phyloP scores from a whole-genome alignment of 1,139 yeast species.

The Hemisphaericaspora subhashii region DNA sequence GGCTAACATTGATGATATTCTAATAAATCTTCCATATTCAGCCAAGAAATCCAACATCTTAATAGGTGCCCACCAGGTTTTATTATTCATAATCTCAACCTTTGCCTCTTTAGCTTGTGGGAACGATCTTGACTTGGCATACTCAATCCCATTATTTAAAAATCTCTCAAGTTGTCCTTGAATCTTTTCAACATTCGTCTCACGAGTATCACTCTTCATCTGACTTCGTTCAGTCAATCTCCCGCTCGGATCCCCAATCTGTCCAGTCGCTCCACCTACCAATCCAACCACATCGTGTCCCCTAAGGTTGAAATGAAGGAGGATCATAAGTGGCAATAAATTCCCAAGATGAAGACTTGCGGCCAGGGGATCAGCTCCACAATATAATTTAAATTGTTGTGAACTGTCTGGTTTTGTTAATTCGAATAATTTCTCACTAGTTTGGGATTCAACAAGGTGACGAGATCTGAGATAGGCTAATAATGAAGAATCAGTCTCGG shows the following conservation, averaged over 20 bases:
- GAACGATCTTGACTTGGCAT: slow-evolving; percentile 58
- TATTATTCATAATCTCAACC: slow-evolving; percentile 57
- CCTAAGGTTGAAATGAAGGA: slow-evolving; percentile 77
- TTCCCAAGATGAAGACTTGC: slow-evolving; percentile 87
- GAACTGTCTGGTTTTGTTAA: slow-evolving; percentile 25
- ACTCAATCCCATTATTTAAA: slow-evolving; percentile 59
- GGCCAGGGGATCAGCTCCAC: slow-evolving; percentile 98
- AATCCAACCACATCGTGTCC: slow-evolving; percentile 84
- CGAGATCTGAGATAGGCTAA: slow-evolving; percentile 48
- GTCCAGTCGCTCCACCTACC: slow-evolving; percentile 98
- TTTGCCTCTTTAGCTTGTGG: slow-evolving; percentile 39
- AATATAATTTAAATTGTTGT: slow-evolving; percentile 60
- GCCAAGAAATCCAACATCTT: slow-evolving; percentile 76
- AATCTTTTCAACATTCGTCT: slow-evolving; percentile 62
- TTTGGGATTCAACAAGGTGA: slow-evolving; percentile 47
- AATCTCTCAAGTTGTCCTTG: slow-evolving; percentile 61
- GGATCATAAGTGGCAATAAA: slow-evolving; percentile 78
- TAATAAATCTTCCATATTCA: slow-evolving; percentile 72
- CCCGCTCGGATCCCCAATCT: slow-evolving; percentile 97
- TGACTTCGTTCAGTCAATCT: slow-evolving; percentile 69
- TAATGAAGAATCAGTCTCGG: slow-evolving; percentile 35
- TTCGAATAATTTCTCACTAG: slow-evolving; percentile 46
- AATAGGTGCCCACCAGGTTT: slow-evolving; percentile 83
- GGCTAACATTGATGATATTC: slow-evolving; percentile 84
- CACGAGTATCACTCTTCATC: slow-evolving; percentile 52